phyloP scores from a whole-genome alignment of 1,284 basidiomycete species.

The Cryptococcus depauperatus region DNA sequence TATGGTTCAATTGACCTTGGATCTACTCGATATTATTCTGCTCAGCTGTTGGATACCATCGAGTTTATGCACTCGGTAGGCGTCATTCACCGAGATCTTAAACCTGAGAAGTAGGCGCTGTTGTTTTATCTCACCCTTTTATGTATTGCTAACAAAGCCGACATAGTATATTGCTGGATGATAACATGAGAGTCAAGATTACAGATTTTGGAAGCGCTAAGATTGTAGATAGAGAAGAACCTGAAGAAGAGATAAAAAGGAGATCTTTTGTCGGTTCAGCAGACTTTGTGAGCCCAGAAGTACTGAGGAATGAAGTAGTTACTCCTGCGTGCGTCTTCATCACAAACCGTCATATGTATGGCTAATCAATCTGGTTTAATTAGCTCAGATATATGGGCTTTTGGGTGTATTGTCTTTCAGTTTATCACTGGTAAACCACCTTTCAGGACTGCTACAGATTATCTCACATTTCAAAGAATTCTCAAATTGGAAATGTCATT shows the following conservation, averaged over 20 bases:
- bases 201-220: constrained; percentile 97
- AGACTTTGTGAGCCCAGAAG: constrained; percentile 90
- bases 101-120: constrained; percentile 68
- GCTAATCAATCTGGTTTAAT: background rate
- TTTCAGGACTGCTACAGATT: constrained; percentile 53
- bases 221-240: constrained; percentile 40
- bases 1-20: constrained; percentile 70
- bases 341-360: background rate
- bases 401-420: constrained; percentile 52
- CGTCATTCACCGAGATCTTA: constrained; percentile 84
- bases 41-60: constrained; percentile 78
- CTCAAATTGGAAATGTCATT: constrained; percentile 48
- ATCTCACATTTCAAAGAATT: constrained; percentile 54
- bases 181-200: constrained; percentile 77
- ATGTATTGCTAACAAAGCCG: constrained; percentile 2
- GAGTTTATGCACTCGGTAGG: constrained; percentile 81
- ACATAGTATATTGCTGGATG: constrained; percentile 72
- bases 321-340: constrained; percentile 38
- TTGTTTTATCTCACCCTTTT: background rate
- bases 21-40: constrained; percentile 72
- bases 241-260: constrained; percentile 19
- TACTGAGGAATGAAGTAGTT: constrained; percentile 62
- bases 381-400: constrained; percentile 52
- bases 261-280: constrained; percentile 90
- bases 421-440: constrained; percentile 51